Conservation (phyloP, 495 filamentous ascomycete species). For the Bryoglossum gracile region DNA sequence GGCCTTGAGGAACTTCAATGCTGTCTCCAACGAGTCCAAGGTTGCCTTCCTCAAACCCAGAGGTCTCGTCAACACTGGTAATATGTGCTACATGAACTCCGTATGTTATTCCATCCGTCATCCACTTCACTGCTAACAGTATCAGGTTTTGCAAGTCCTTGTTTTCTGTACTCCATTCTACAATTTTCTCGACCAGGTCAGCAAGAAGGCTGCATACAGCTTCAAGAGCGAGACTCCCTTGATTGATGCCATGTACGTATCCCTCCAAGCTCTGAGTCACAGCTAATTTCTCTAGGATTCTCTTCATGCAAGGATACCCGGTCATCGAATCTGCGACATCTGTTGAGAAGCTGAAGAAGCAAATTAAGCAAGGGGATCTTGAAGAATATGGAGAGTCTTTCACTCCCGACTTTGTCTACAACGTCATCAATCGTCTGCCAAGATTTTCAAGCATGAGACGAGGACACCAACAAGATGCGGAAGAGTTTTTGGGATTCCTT, state of each 20-base stretch:
- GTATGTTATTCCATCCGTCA: constrained; percentile 45
- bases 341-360: constrained; percentile 61
- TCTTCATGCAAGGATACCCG: constrained; percentile 92
- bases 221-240: constrained; percentile 93
- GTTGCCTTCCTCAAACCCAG: constrained; percentile 86
- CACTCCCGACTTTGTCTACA: constrained; percentile 91
- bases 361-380: constrained; percentile 72
- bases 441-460: constrained; percentile 89
- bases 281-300: too few relatives aligned
- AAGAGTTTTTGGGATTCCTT: constrained; percentile 93
- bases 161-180: constrained; percentile 93
- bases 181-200: constrained; percentile 81
- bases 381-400: constrained; percentile 90
- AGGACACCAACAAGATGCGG: constrained; percentile 95
- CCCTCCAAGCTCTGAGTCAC: too few relatives aligned
- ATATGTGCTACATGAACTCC: constrained; percentile 99
- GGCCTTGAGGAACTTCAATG: constrained; percentile 58
- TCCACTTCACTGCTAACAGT: constrained; percentile 8
- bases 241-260: constrained; percentile 87
- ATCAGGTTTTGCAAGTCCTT: constrained; percentile 83
- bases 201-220: constrained; percentile 74
- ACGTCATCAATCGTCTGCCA: constrained; percentile 77
- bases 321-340: constrained; percentile 72
- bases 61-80: constrained; percentile 91
- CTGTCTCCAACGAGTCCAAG: constrained; percentile 53